A percentile compares a stretch with the other conserved stretches of the same genome.
phyloP scores from a whole-genome alignment of 2,329 filamentous ascomycete genomes.

The Phaeosphaeria sp. region DNA sequence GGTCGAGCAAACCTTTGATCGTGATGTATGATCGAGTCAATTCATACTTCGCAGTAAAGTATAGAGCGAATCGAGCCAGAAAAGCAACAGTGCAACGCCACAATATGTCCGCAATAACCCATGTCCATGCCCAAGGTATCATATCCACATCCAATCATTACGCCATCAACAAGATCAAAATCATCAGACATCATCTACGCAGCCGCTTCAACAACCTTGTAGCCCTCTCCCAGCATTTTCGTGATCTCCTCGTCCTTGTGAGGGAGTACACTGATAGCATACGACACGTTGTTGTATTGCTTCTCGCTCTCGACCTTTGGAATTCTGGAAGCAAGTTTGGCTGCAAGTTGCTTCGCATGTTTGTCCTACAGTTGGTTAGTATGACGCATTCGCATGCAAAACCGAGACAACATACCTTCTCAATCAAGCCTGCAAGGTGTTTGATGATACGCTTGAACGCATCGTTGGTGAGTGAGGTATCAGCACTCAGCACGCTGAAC shows the following conservation, averaged over 20 bases:
- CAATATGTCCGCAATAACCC: background rate
- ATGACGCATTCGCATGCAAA: background rate
- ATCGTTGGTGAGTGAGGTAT: conserved; percentile 81
- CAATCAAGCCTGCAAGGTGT: conserved; percentile 93
- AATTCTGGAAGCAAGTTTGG: conserved; percentile 88
- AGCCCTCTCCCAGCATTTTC: conserved; percentile 77
- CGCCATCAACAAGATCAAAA: background rate
- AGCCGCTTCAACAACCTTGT: conserved; percentile 60
- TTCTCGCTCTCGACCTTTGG: conserved; percentile 87
- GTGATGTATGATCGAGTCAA: too few relatives aligned
- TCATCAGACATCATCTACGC: conserved; percentile 29
- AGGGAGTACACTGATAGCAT: conserved; percentile 84
- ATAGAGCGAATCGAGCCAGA: background rate
- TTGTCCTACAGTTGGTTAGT: conserved; percentile 73
- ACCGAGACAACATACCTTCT: conserved; percentile 73
- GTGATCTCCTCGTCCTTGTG: conserved; percentile 93
- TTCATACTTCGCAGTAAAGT: background rate
- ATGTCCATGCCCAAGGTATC: conserved; percentile 8
- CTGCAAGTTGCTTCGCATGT: conserved; percentile 91
- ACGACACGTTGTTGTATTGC: conserved; percentile 98
- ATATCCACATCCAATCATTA: conserved; percentile 12
- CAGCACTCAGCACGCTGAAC: conserved; percentile 90
- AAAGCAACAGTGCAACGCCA: background rate
- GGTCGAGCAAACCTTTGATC: too few relatives aligned
- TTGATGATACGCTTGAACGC: conserved; percentile 85